A percentile compares a stretch with the other conserved stretches of the same genome.
Evolutionary conservation across 257 asterid genomes (phyloP).

Genomic region (Henckelia pumila): DNA sequence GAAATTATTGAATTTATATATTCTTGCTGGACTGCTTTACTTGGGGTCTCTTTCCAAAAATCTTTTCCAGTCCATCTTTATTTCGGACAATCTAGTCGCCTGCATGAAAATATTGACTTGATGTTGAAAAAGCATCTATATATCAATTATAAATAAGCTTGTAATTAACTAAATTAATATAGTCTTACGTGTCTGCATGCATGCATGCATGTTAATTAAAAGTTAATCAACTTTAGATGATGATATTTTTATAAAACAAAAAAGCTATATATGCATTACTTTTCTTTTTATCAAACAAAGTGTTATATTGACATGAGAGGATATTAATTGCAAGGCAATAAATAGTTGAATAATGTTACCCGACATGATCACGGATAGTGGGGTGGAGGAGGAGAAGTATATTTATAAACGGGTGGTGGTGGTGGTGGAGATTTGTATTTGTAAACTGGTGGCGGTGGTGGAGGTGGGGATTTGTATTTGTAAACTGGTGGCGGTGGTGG

Average conservation of each 20-base stretch:
- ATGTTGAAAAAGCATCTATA: not conserved
- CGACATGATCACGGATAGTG: not conserved
- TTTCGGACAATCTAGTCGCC: not conserved
- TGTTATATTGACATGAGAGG: not conserved
- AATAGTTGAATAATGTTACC: too few species aligned
- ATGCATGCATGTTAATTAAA: not conserved
- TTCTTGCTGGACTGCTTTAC: not conserved
- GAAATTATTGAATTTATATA: not conserved
- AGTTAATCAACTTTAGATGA: too few species aligned
- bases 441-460: too few species aligned
- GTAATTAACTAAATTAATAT: not conserved
- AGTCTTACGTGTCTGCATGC: not conserved
- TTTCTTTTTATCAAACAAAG: too few species aligned
- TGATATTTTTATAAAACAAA: too few species aligned
- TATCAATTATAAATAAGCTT: too few species aligned
- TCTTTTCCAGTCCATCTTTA: slow-evolving; percentile 7
- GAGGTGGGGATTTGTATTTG: too few species aligned
- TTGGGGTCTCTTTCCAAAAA: not conserved
- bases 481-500: too few species aligned
- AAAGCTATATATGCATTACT: too few species aligned
- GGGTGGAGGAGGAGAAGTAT: not conserved
- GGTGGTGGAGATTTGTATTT: too few species aligned
- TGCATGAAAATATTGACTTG: not conserved
- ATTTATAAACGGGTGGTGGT: too few species aligned
- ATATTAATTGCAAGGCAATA: not conserved